These are phyloP conservation scores for Fraxinus baroniana DNA, from an alignment of 305 asterid genomes.

Conservation along the genomic window DNA sequence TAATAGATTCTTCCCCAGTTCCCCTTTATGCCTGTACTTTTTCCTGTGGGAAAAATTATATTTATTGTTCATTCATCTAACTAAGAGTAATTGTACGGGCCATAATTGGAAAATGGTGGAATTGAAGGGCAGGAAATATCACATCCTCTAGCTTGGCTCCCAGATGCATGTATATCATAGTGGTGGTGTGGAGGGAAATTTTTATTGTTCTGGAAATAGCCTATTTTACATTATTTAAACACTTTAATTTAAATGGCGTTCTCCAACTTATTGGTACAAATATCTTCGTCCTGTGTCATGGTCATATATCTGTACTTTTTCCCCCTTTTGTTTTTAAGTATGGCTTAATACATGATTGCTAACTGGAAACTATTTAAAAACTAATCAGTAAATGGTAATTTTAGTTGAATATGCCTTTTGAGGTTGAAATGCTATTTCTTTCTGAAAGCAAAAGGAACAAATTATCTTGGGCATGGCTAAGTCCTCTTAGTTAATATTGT, in stretches of 20 bases:
- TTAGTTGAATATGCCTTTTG: neutral
- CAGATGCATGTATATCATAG: neutral
- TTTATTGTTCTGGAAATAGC: neutral
- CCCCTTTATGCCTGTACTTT: neutral
- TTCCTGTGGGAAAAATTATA: neutral
- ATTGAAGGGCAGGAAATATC: neutral
- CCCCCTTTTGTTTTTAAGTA: neutral
- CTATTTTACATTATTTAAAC: neutral
- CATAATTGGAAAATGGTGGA: neutral
- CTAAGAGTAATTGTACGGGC: neutral
- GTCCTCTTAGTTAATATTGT: neutral
- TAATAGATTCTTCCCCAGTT: neutral
- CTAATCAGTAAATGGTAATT: neutral
- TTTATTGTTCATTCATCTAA: neutral
- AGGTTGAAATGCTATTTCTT: neutral
- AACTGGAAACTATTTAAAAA: neutral
- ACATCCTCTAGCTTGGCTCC: neutral
- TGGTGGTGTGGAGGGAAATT: neutral
- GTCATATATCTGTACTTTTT: neutral
- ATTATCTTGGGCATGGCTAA: neutral
- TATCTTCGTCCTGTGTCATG: neutral
- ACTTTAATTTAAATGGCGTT: neutral
- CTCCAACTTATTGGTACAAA: neutral
- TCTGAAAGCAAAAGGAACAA: constrained; percentile 9
- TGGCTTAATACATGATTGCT: neutral